Evolutionary conservation across 768 basidiomycete species (phyloP).

Genomic region (Pulveroboletus frians): DNA sequence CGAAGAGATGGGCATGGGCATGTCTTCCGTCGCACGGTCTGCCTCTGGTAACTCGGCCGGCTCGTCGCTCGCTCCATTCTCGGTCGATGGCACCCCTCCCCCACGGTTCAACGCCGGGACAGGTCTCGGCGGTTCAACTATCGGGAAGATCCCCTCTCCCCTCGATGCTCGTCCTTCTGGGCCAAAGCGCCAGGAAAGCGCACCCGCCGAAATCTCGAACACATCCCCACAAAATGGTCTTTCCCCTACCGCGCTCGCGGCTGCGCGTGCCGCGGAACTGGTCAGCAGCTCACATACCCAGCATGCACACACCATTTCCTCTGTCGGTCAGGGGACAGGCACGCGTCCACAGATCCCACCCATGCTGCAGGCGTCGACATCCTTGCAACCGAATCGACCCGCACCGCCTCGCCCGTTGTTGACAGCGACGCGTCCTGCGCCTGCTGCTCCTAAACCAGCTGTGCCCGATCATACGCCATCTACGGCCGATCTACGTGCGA

Average conservation of each 20-base stretch:
- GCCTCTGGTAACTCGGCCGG: slow-evolving; percentile 14
- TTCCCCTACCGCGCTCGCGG: slow-evolving; percentile 41
- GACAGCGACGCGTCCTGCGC: slow-evolving; percentile 50
- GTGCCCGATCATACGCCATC: slow-evolving; percentile 53
- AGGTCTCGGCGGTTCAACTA: slow-evolving; percentile 69
- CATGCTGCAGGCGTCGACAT: slow-evolving; percentile 29
- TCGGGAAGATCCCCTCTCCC: slow-evolving; percentile 41
- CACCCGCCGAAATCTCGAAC: slow-evolving; percentile 32
- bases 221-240: slow-evolving; percentile 34
- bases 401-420: slow-evolving; percentile 67
- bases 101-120: slow-evolving; percentile 89
- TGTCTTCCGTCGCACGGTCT: slow-evolving; percentile 23
- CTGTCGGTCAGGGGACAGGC: slow-evolving; percentile 23
- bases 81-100: slow-evolving; percentile 41
- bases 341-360: slow-evolving; percentile 27
- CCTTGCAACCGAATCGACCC: slow-evolving; percentile 54
- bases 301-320: slow-evolving; percentile 38
- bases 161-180: slow-evolving; percentile 33
- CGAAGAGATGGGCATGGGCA: slow-evolving; percentile 52
- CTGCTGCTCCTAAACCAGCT: slow-evolving; percentile 39
- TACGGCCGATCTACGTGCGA: slow-evolving; percentile 59
- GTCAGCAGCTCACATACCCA: slow-evolving; percentile 49
- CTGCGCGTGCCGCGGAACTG: slow-evolving; percentile 57
- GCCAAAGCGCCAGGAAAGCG: slow-evolving; percentile 44
- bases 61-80: slow-evolving; percentile 35